A percentile compares a stretch with the other conserved stretches of the same genome.
Evolutionary conservation across 371 early-diverging fungal genomes (phyloP).

Genomic region (Mortierella sp.): DNA sequence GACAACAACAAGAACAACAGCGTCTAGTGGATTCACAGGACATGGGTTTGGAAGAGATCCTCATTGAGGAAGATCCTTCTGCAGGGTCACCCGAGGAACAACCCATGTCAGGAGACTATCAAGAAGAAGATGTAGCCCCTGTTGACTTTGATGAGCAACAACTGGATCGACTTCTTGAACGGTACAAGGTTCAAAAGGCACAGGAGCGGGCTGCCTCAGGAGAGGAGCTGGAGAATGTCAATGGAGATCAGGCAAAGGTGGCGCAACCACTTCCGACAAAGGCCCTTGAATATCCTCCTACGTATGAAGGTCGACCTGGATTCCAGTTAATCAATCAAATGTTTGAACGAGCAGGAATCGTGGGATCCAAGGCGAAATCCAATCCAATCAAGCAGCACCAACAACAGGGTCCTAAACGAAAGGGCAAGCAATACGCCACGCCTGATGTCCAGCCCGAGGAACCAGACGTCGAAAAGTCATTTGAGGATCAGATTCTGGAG

Average conservation of each 20-base stretch:
- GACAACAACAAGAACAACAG: background rate
- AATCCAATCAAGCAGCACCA: no score
- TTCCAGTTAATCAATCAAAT: background rate
- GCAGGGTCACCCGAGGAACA: background rate
- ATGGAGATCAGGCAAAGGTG: background rate
- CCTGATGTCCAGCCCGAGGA: no score
- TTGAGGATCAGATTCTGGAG: background rate
- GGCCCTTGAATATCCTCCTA: background rate
- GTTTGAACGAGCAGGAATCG: background rate
- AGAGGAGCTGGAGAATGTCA: background rate
- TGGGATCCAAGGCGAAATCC: background rate
- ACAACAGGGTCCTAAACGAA: no score
- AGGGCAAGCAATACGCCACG: no score
- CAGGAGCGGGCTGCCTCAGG: no score
- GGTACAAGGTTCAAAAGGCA: background rate
- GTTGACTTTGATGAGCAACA: background rate
- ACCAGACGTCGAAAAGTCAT: no score
- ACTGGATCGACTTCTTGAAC: conserved; percentile 1
- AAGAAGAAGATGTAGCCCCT: background rate
- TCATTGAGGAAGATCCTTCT: background rate
- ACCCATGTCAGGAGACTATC: background rate
- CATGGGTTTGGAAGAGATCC: background rate
- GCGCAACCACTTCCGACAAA: background rate
- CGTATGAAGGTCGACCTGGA: conserved; percentile 3
- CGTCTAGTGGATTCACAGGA: background rate